phyloP scores from a whole-genome alignment of 495 filamentous ascomycete genomes.

The Penicillium waksmanii region DNA sequence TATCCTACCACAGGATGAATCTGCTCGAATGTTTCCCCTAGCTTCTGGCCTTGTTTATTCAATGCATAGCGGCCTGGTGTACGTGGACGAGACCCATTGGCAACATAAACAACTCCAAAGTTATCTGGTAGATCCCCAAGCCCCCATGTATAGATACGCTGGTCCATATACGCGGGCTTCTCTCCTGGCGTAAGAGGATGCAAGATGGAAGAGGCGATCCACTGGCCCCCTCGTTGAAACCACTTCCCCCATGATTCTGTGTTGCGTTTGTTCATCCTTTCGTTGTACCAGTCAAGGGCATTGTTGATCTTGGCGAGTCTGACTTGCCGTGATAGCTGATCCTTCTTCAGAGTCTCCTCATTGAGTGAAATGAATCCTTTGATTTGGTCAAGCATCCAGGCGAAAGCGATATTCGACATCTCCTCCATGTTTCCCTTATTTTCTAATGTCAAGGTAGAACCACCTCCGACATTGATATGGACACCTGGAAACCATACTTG shows the following conservation, averaged over 20 bases:
- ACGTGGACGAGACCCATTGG: conserved; percentile 14
- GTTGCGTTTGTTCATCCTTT: neutral
- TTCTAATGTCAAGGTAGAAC: conserved; percentile 8
- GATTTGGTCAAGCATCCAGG: conserved; percentile 21
- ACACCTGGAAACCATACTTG: conserved; percentile 19
- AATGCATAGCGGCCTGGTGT: conserved; percentile 12
- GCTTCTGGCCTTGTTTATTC: conserved; percentile 8
- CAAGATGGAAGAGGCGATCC: conserved; percentile 5
- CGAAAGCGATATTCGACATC: conserved; percentile 18
- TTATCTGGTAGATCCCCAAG: conserved; percentile 10
- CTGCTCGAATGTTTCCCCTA: conserved; percentile 18
- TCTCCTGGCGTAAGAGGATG: neutral
- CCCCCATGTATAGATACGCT: conserved; percentile 8
- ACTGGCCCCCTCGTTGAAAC: conserved; percentile 7
- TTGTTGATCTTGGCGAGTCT: conserved; percentile 7
- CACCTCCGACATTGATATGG: conserved; percentile 18
- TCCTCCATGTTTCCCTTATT: conserved; percentile 18
- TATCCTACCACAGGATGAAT: conserved; percentile 20
- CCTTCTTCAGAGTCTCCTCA: conserved; percentile 2
- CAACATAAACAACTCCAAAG: conserved; percentile 8
- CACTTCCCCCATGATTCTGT: conserved; percentile 5
- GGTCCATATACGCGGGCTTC: conserved; percentile 1
- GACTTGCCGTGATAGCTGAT: neutral
- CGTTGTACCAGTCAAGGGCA: conserved; percentile 1
- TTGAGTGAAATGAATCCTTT: conserved; percentile 11